These are phyloP conservation scores for Phanerochaete sordida DNA, from an alignment of 768 basidiomycete genomes.

Conservation along the genomic window DNA sequence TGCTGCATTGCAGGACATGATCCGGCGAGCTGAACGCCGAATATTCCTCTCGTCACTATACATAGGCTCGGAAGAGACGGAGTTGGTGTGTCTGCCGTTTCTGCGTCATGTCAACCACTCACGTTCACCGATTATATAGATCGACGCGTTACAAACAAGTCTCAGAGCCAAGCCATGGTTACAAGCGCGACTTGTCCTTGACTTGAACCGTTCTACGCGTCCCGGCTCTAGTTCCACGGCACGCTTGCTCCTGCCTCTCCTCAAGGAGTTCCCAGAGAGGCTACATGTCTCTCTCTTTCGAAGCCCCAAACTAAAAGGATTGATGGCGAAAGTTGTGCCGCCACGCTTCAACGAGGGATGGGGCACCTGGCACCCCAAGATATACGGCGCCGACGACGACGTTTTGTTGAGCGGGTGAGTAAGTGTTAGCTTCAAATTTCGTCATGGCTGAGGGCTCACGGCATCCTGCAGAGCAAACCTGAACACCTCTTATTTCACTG, in stretches of 20 bases:
- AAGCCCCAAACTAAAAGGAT: slow-evolving; percentile 77
- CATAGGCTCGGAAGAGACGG: slow-evolving; percentile 73
- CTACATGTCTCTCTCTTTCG: slow-evolving; percentile 82
- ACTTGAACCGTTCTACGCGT: slow-evolving; percentile 77
- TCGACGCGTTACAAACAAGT: slow-evolving; percentile 60
- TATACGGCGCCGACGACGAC: slow-evolving; percentile 91
- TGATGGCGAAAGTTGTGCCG: slow-evolving; percentile 76
- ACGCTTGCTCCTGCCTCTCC: slow-evolving; percentile 65
- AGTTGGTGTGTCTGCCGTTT: slow-evolving; percentile 58
- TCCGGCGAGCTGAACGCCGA: slow-evolving; percentile 69
- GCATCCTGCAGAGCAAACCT: slow-evolving; percentile 74
- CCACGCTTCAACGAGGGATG: slow-evolving; percentile 96
- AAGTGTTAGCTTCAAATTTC: slow-evolving; percentile 20
- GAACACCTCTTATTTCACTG: slow-evolving; percentile 88
- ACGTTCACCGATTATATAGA: slow-evolving; percentile 36
- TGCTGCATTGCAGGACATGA: slow-evolving; percentile 53
- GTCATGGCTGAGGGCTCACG: neutral
- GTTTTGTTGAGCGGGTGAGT: slow-evolving; percentile 90
- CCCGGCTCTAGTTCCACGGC: slow-evolving; percentile 68
- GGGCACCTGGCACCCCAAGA: slow-evolving; percentile 96
- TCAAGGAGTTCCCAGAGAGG: slow-evolving; percentile 66
- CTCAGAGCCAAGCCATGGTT: slow-evolving; percentile 59
- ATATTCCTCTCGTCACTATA: slow-evolving; percentile 92
- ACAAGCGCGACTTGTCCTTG: slow-evolving; percentile 69
- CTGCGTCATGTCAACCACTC: neutral